phyloP scores from a whole-genome alignment of 2,329 filamentous ascomycete genomes.

The Aureobasidium leucospermi region DNA sequence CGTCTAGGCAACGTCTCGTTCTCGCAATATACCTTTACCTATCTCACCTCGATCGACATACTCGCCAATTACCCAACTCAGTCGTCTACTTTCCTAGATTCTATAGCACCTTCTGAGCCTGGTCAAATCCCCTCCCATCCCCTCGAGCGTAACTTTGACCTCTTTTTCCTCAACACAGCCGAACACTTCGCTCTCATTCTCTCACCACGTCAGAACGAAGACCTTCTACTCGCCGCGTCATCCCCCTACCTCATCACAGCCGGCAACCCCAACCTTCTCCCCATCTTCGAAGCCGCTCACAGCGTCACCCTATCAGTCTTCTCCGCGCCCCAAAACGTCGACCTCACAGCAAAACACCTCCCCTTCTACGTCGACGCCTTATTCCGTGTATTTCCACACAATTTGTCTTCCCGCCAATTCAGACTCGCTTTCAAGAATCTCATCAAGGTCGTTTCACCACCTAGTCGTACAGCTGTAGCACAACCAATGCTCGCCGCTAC shows the following conservation, averaged over 20 bases:
- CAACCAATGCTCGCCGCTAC: conserved; percentile 75
- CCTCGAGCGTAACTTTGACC: conserved; percentile 65
- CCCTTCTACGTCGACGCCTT: conserved; percentile 80
- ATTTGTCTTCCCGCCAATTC: conserved; percentile 78
- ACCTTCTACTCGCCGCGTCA: conserved; percentile 66
- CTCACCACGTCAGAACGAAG: conserved; percentile 59
- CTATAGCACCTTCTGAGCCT: conserved; percentile 50
- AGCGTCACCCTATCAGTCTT: conserved; percentile 73
- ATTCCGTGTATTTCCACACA: conserved; percentile 69
- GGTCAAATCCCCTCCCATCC: conserved; percentile 55
- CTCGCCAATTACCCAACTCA: conserved; percentile 63
- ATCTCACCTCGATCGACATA: conserved; percentile 74
- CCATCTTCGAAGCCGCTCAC: conserved; percentile 85
- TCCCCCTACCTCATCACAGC: conserved; percentile 63
- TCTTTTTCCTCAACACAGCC: conserved; percentile 81
- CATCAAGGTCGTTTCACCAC: conserved; percentile 73
- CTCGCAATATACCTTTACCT: conserved; percentile 77
- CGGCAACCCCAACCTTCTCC: conserved; percentile 49
- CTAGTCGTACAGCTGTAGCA: conserved; percentile 62
- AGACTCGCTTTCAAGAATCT: conserved; percentile 80
- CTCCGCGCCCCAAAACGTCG: conserved; percentile 68
- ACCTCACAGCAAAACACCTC: conserved; percentile 62
- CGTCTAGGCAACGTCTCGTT: conserved; percentile 66
- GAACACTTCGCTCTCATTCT: conserved; percentile 74
- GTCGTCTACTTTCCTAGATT: conserved; percentile 58